Evolutionary conservation across 805 yeast species (phyloP), one percentile per base, ranked within the genome.

Genomic region (Candida peoriensis): DNA sequence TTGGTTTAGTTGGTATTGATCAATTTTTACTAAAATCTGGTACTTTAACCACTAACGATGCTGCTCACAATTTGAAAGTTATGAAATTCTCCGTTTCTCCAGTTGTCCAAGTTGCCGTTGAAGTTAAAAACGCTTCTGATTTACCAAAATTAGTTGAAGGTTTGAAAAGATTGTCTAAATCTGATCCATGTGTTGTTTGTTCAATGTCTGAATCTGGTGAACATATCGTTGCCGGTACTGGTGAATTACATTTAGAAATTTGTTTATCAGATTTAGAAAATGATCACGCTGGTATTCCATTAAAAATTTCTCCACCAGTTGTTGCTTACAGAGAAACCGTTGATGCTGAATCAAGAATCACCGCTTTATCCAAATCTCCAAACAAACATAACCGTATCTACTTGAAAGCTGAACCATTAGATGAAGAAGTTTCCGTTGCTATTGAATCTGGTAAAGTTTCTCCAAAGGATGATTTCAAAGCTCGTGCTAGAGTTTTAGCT

Each of bases 1-100:
- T 89, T 66, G 98, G 97, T 88, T 77, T 90, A 69, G 97, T 90
- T 62, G 98, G 98, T 89, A 85, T 90, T 61, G 98, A 90, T 76
- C 98, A 90, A 81, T 90, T 89, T 86, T 84, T 90, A 76, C 85
- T 90, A 74, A 90, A 90, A 78, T 85, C 96, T 63, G 98, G 97
- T 88, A 90, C 98, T 62, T 75, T 90, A 64, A 93, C 98, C 76
- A 90, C 97, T 68, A 73, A 72, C 65, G 97, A 93, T 69, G 70
- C 86, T 59, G 84, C 98, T 57, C 97, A 93, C 93, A 90, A 90
- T 93, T 76, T 90, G 88, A 89, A 87, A 86, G 97, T 90, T 63
- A 90, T 90, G 98, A 90, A 89, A 74, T 90, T 90, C 94, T 87
- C 96, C 66, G 98, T 90, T 66, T 90, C 97, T 48, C 98, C 98